Conservation (phyloP, 2,329 filamentous ascomycete species). For the Penicillium sp. region DNA sequence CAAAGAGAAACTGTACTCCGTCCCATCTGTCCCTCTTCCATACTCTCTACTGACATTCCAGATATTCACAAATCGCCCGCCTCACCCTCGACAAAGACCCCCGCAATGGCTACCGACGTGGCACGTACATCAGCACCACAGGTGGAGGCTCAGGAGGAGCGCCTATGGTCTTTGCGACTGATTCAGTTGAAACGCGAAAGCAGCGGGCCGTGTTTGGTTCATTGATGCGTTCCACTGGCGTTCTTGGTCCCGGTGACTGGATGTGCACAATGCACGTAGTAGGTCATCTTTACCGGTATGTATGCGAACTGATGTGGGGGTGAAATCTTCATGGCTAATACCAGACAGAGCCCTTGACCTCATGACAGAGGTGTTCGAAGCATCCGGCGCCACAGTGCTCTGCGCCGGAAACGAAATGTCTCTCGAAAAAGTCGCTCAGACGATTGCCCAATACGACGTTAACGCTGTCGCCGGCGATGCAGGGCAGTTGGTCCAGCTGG, state of each 20-base stretch:
- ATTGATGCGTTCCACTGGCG: constrained; percentile 34
- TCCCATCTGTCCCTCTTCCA: no score
- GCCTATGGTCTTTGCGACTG: constrained; percentile 45
- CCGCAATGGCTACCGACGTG: background rate
- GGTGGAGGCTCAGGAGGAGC: constrained; percentile 40
- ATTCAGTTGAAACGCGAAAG: constrained; percentile 43
- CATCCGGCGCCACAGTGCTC: background rate
- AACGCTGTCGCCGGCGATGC: background rate
- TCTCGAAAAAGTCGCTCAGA: no score
- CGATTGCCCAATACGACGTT: background rate
- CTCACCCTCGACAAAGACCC: background rate
- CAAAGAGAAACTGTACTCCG: background rate
- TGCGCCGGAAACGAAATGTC: background rate
- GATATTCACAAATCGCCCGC: background rate
- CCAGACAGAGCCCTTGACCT: background rate
- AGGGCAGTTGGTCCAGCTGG: background rate
- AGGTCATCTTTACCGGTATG: background rate
- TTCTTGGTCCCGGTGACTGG: background rate
- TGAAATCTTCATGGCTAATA: no score
- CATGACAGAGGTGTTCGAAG: background rate
- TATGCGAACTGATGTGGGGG: background rate
- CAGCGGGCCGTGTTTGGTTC: constrained; percentile 40
- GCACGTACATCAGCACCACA: constrained; percentile 10
- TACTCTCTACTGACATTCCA: no score
- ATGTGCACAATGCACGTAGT: background rate